Conservation (phyloP, 805 yeast genomes). For the Lachancea cidri region DNA sequence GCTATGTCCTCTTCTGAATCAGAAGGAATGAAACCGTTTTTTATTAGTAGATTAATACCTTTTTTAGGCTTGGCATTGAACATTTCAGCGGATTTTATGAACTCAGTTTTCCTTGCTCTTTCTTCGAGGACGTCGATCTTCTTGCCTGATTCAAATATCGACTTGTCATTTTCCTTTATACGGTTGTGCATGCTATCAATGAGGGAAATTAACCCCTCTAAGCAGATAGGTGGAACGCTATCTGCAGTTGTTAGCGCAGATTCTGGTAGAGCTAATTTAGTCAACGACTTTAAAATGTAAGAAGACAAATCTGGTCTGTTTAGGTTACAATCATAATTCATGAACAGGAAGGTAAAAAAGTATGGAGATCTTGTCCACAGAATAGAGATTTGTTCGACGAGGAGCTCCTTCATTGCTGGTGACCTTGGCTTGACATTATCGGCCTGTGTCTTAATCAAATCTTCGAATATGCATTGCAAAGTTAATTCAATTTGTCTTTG, state of each 20-base stretch:
- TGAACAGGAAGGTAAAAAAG: constrained; percentile 70
- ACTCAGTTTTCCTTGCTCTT: constrained; percentile 58
- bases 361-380: constrained; percentile 77
- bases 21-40: constrained; percentile 56
- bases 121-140: constrained; percentile 24
- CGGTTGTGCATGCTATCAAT: constrained; percentile 55
- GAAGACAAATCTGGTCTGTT: constrained; percentile 75
- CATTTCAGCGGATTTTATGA: constrained; percentile 64
- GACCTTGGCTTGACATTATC: constrained; percentile 31
- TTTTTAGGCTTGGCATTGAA: constrained; percentile 76
- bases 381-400: constrained; percentile 78
- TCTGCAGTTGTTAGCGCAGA: constrained; percentile 74
- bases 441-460: constrained; percentile 32
- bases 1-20: constrained; percentile 62
- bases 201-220: constrained; percentile 78
- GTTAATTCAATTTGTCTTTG: constrained; percentile 80
- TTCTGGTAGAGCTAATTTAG: constrained; percentile 80
- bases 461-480: constrained; percentile 55
- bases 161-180: constrained; percentile 23
- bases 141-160: constrained; percentile 2
- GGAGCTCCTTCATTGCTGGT: constrained; percentile 61
- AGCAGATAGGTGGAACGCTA: constrained; percentile 86
- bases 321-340: constrained; percentile 85
- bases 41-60: constrained; percentile 64
- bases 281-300: constrained; percentile 60